These are phyloP conservation scores for Ascochyta fabae DNA, from an alignment of 2,329 filamentous ascomycete genomes.

Conservation along the genomic window DNA sequence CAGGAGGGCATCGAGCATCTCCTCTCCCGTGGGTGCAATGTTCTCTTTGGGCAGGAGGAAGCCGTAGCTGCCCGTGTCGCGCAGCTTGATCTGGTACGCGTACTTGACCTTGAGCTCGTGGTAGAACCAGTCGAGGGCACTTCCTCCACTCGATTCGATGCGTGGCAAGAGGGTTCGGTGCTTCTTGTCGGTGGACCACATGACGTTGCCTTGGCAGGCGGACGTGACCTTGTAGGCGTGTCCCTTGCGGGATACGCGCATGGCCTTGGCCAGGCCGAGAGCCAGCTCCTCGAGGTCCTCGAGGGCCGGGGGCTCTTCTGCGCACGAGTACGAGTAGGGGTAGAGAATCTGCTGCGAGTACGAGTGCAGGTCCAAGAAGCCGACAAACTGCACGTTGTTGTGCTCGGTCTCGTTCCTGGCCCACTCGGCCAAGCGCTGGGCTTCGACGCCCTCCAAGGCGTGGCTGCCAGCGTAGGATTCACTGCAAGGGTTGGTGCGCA, in stretches of 20 bases:
- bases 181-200: conserved; percentile 40
- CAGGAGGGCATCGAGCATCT: conserved; percentile 81
- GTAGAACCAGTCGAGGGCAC: conserved; percentile 94
- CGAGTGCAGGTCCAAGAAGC: conserved; percentile 87
- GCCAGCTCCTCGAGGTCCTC: conserved; percentile 93
- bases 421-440: conserved; percentile 78
- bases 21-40: conserved; percentile 88
- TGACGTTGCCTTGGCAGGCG: conserved; percentile 82
- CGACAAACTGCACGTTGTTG: conserved; percentile 78
- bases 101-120: conserved; percentile 82
- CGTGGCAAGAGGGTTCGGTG: conserved; percentile 53
- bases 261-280: conserved; percentile 85
- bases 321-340: conserved; percentile 88
- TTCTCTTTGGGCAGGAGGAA: conserved; percentile 87
- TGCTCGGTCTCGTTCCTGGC: conserved; percentile 76
- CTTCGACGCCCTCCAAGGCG: conserved; percentile 84
- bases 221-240: conserved; percentile 71
- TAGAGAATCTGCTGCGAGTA: conserved; percentile 96
- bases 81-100: conserved; percentile 91
- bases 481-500: conserved; percentile 79
- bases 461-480: conserved; percentile 85
- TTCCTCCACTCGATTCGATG: conserved; percentile 80
- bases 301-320: conserved; percentile 76
- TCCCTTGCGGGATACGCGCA: conserved; percentile 79
- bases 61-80: conserved; percentile 92